Base-by-base conservation (phyloP, 805 yeast species). In the Metschnikowia aberdeeniae region DNA sequence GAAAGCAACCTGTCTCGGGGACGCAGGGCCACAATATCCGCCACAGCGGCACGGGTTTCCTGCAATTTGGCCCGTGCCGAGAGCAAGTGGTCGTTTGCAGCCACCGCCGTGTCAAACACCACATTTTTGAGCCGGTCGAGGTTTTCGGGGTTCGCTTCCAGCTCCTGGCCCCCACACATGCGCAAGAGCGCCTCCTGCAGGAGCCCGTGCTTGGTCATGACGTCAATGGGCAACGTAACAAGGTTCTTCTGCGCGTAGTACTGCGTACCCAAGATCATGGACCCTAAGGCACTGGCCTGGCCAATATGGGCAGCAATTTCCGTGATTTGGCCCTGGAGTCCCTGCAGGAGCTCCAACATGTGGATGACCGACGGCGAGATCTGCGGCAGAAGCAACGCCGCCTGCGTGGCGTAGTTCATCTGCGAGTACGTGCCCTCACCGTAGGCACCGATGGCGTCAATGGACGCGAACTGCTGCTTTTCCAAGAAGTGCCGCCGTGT, bases 341-440 rank as follows among this genome's bases (percentile, higher is more conserved):
- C 51, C 0, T 73, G 63, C 36, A 80, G 73, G 20, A 63, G 58
- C 47, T 77, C 80, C 29, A 84, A 60, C 28, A 80, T 57, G 34
- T 64, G 59, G 11, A 77, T 71, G 0, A 78, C 71, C 1, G 81
- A 76, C 0, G 86, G 87, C 1, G 84, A 73, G 6, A 82, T 66
- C 2, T 68, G 62, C 1, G 81, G 80, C 4, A 84, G 77, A n/a
- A 82, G 59, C 33, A 82, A 54, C 12, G 80, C 63, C 4, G 80
- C 80, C 54, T 82, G 88, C 7, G 80, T 70, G 12, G 82, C 64
- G 54, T 88, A 87, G 55, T 82, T 82, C 55, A 85, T 65, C 60
- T 86, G 93, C 1, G 95, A 84, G 54, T 75, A 75, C 0, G 84
- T 78, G 0, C 92, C 93, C 62, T 88, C 95, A 1, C 95, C 95